Conservation (phyloP, 768 basidiomycete species). For the Trametes maxima region DNA sequence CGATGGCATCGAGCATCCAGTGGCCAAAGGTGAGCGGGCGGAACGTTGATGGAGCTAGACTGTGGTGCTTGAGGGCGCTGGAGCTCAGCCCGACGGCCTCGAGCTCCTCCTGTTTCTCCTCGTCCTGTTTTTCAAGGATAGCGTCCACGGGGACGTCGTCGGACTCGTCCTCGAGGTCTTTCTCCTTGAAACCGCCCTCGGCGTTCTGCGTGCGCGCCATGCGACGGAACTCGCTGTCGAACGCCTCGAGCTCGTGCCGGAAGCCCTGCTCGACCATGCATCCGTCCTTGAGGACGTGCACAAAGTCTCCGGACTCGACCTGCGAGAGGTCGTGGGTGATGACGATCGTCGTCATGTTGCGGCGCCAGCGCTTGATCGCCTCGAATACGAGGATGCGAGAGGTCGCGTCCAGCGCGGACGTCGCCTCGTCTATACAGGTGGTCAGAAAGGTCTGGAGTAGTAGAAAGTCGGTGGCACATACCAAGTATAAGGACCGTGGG, state of each 20-base stretch:
- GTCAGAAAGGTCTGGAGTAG: neutral
- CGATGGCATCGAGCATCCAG: conserved; percentile 85
- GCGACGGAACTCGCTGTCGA: conserved; percentile 65
- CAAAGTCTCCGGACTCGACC: conserved; percentile 75
- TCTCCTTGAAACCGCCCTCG: conserved; percentile 53
- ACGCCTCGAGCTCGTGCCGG: conserved; percentile 71
- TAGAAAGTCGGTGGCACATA: conserved; percentile 40
- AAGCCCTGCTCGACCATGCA: conserved; percentile 86
- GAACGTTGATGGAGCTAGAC: conserved; percentile 42
- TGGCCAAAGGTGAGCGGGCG: conserved; percentile 67
- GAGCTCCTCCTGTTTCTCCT: conserved; percentile 37
- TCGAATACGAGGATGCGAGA: conserved; percentile 86
- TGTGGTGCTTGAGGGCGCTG: conserved; percentile 42
- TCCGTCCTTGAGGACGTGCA: conserved; percentile 88
- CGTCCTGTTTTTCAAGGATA: conserved; percentile 48
- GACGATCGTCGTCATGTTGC: conserved; percentile 84
- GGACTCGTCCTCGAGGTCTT: conserved; percentile 31
- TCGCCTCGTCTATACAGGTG: conserved; percentile 66
- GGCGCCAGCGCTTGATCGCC: conserved; percentile 68
- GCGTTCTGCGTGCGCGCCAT: conserved; percentile 64
- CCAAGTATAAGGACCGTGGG: conserved; percentile 91
- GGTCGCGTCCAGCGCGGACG: conserved; percentile 82
- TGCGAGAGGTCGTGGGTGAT: conserved; percentile 96
- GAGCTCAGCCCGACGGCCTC: conserved; percentile 32
- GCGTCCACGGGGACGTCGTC: conserved; percentile 48